A percentile compares a stretch with the other conserved stretches of the same genome.
Conservation (phyloP, 208 protist species). For the Blastocrithidia nonstop region DNA sequence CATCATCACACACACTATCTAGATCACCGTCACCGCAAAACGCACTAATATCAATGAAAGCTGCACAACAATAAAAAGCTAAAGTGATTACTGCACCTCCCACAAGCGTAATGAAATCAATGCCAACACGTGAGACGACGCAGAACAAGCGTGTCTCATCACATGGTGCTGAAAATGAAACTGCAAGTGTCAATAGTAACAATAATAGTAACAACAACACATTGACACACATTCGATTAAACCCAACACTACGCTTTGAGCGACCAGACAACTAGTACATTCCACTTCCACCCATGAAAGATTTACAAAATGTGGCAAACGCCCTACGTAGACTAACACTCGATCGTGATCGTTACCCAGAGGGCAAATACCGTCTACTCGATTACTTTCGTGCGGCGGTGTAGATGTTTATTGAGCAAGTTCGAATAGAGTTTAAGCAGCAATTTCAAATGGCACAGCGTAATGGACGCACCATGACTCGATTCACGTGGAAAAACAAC, state of each 20-base stretch:
- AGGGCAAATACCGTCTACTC: conserved; percentile 44
- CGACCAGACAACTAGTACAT: conserved; percentile 60
- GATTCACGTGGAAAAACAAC: conserved; percentile 74
- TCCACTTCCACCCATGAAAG: conserved; percentile 15
- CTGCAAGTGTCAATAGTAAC: conserved; percentile 8
- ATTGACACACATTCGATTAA: conserved; percentile 17
- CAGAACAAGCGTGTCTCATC: too few relatives aligned
- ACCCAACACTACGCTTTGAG: conserved; percentile 49
- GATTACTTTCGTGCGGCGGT: conserved; percentile 66
- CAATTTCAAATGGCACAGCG: conserved; percentile 25
- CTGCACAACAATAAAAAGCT: too few relatives aligned
- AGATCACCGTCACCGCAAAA: conserved; percentile 1
- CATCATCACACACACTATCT: not conserved
- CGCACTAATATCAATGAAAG: not conserved
- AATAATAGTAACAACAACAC: conserved; percentile 3
- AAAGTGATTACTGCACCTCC: too few relatives aligned
- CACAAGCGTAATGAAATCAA: too few relatives aligned
- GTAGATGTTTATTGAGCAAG: conserved; percentile 62
- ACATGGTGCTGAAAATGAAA: too few relatives aligned
- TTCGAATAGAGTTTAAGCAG: conserved; percentile 39
- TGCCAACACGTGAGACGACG: too few relatives aligned
- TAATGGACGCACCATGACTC: conserved; percentile 11
- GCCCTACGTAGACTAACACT: conserved; percentile 19
- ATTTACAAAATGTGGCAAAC: conserved; percentile 9
- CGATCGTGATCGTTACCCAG: conserved; percentile 41